A percentile compares a stretch with the other conserved stretches of the same genome.
Conservation (phyloP, 495 filamentous ascomycete species). For the Aspergillus sclerotioniger region DNA sequence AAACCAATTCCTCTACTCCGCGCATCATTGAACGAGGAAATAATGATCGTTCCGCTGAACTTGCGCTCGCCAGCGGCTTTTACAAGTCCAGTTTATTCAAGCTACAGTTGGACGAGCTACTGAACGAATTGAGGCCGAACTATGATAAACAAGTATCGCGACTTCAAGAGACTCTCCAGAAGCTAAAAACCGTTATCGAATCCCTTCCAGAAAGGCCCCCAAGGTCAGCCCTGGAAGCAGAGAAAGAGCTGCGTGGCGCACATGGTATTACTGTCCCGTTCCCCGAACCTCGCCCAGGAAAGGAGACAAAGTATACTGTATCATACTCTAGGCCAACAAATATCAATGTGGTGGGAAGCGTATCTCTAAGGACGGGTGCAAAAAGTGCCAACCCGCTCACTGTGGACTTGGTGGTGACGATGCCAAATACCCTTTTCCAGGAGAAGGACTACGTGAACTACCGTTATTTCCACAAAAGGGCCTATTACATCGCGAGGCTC, state of each 20-base stretch:
- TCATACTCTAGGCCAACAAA: conserved; percentile 70
- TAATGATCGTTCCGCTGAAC: conserved; percentile 35
- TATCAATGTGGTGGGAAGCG: conserved; percentile 87
- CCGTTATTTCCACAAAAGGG: conserved; percentile 91
- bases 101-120: conserved; percentile 80
- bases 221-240: conserved; percentile 61
- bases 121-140: conserved; percentile 65
- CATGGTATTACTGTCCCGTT: conserved; percentile 73
- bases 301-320: conserved; percentile 75
- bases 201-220: conserved; percentile 55
- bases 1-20: background rate
- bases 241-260: conserved; percentile 61
- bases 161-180: conserved; percentile 68
- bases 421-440: conserved; percentile 78
- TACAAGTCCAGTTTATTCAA: conserved; percentile 78
- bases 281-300: conserved; percentile 69
- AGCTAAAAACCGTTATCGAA: conserved; percentile 74
- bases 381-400: conserved; percentile 55
- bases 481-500: conserved; percentile 84
- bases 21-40: conserved; percentile 18
- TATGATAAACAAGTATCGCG: conserved; percentile 63
- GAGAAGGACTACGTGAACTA: conserved; percentile 93
- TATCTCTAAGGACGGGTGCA: conserved; percentile 70
- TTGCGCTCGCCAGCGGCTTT: conserved; percentile 43
- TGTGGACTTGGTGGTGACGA: conserved; percentile 81